Evolutionary conservation across 1,284 basidiomycete genomes (phyloP).

Genomic region (Pyrrhoderma lamaoense): DNA sequence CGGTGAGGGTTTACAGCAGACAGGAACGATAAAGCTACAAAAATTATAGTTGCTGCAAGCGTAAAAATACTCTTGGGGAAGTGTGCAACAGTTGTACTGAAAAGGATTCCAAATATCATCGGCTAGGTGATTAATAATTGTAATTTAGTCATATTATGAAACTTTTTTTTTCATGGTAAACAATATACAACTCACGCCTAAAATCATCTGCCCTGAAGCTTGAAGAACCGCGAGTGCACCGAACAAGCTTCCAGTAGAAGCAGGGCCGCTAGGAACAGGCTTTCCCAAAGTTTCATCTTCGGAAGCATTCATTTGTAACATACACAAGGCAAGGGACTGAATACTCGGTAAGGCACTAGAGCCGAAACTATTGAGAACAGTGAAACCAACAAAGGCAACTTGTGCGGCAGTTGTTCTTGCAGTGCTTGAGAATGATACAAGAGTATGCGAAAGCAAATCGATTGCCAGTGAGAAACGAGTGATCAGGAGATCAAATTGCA

Average conservation of each 20-base stretch:
- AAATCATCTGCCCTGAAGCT: conserved; percentile 56
- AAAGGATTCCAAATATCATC: conserved; percentile 61
- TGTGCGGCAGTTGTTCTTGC: conserved; percentile 31
- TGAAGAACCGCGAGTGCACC: conserved; percentile 63
- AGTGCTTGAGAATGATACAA: conserved; percentile 46
- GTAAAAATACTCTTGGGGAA: conserved; percentile 64
- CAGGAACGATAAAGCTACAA: conserved; percentile 41
- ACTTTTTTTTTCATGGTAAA: not conserved
- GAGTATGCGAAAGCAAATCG: conserved; percentile 56
- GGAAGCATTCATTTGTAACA: conserved; percentile 48
- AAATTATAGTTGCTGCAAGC: conserved; percentile 42
- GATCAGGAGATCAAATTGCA: conserved; percentile 61
- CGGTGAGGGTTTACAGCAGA: conserved; percentile 42
- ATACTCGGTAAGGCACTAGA: conserved; percentile 56
- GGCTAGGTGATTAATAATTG: conserved; percentile 53
- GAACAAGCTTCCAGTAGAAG: conserved; percentile 49
- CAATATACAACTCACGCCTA: conserved; percentile 44
- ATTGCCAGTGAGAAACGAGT: conserved; percentile 53
- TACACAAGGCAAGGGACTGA: conserved; percentile 65
- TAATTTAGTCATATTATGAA: conserved; percentile 34
- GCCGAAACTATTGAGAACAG: conserved; percentile 51
- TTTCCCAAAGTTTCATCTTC: conserved; percentile 21
- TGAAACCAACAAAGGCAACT: conserved; percentile 48
- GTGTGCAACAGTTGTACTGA: conserved; percentile 54
- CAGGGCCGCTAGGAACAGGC: conserved; percentile 20